Percentiles rank a stretch among this genome's conserved stretches.
These are phyloP conservation scores for Gardenia jasminoides DNA, from an alignment of 257 asterid genomes.

Conservation along the genomic window DNA sequence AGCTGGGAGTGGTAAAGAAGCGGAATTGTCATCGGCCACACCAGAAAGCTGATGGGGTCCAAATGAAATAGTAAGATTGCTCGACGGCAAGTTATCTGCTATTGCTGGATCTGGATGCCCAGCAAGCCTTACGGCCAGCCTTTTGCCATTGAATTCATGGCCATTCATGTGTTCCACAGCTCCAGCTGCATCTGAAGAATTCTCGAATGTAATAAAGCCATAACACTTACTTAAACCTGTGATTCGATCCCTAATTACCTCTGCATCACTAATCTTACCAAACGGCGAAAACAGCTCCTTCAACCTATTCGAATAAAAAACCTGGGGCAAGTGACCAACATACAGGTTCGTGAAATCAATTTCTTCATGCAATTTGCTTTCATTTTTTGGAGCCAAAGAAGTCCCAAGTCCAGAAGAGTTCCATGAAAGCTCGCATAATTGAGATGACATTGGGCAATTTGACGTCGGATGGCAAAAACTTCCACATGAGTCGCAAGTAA, in stretches of 20 bases:
- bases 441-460: conserved; percentile 23
- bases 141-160: conserved; percentile 28
- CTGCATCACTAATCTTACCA: conserved; percentile 27
- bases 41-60: not conserved
- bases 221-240: conserved; percentile 38
- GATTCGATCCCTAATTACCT: conserved; percentile 27
- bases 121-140: conserved; percentile 34
- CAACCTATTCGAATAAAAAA: conserved; percentile 25
- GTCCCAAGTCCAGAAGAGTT: conserved; percentile 10
- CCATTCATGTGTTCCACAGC: conserved; percentile 37
- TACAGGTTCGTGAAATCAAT: conserved; percentile 29
- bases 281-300: conserved; percentile 36
- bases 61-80: not conserved
- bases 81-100: not conserved
- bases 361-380: conserved; percentile 16
- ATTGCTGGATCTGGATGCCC: conserved; percentile 14
- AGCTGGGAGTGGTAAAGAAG: not conserved
- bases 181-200: conserved; percentile 26
- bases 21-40: not conserved
- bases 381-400: conserved; percentile 4
- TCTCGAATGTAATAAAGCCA: conserved; percentile 35
- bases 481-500: conserved; percentile 38
- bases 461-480: conserved; percentile 31
- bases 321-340: conserved; percentile 26
- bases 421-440: not conserved